phyloP scores from a whole-genome alignment of 306 rosid genomes.

The Cucurbita argyrosperma region DNA sequence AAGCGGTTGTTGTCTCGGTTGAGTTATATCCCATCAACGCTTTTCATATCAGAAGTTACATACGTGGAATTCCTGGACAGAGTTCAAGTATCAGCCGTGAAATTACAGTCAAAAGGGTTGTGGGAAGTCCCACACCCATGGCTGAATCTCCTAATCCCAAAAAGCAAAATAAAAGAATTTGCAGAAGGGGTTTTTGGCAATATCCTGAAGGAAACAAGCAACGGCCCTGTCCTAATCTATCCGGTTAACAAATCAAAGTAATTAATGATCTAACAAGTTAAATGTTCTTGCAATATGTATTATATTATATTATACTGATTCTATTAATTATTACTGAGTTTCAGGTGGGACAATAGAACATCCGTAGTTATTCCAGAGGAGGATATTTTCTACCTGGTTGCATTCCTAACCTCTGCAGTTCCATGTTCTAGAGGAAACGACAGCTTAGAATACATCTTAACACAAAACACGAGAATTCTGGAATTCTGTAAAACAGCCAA shows the following conservation, averaged over 20 bases:
- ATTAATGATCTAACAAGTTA: neutral
- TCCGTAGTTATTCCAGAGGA: conserved; percentile 70
- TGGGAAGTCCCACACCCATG: conserved; percentile 99
- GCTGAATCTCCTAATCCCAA: conserved; percentile 91
- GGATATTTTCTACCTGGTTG: conserved; percentile 72
- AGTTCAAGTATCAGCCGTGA: conserved; percentile 75
- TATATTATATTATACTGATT: neutral
- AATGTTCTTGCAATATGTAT: neutral
- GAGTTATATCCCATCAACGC: conserved; percentile 65
- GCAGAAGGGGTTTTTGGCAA: conserved; percentile 71
- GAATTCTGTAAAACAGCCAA: conserved; percentile 52
- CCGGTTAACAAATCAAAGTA: conserved; percentile 85
- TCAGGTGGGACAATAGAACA: conserved; percentile 87
- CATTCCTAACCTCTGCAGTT: conserved; percentile 76
- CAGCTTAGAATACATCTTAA: conserved; percentile 64
- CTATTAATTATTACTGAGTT: neutral
- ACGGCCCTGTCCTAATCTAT: conserved; percentile 80
- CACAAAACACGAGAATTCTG: conserved; percentile 69
- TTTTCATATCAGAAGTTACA: conserved; percentile 60
- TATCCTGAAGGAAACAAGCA: conserved; percentile 59
- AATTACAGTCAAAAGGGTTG: conserved; percentile 71
- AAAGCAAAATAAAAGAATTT: conserved; percentile 61
- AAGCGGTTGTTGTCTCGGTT: conserved; percentile 27
- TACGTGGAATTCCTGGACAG: conserved; percentile 74
- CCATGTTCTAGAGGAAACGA: conserved; percentile 64